Evolutionary conservation across 305 asterid species (phyloP), one percentile per base, ranked within the genome.

Genomic region (Fraxinus floribunda): DNA sequence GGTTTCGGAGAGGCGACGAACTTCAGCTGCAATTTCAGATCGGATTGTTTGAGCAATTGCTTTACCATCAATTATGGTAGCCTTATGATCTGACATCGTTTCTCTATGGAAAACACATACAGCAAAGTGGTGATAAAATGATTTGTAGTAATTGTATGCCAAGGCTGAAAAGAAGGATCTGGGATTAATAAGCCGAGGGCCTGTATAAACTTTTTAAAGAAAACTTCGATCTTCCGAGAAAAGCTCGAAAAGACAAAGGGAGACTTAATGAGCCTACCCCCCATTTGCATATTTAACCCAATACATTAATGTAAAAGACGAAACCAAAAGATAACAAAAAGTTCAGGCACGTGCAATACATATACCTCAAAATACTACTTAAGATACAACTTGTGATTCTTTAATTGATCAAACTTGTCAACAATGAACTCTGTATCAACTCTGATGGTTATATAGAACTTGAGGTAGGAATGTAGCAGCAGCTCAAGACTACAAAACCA

Each of bases 1-100:
- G 46, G 89, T 90, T 80, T 91, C 84, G 20, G 94, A 91, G 78
- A 94, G 97, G 34, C 84, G 90, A 78, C 89, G 90, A 80, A 92
- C 93, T 84, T 92, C 97, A 7, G 84, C 80, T 76, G 97, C 91
- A 78, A 94, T 91, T 81, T 95, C 98, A 39, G 93, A 94, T 88
- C 97, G 92, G 87, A 95, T 93, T 35, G 97, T 88, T 74, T 92
- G 93, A 80, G 99, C 97, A 32, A 94, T 82, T 26, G 91, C 92
- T 83, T 95, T 95, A 82, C 99, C 99, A 55, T 95, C 93, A 88
- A 95, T 95, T 75, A 95, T 68, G 83, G 89, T 85, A 68, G 98
- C 95, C 81, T 84, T 85, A 46, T 88, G 93, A 83, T 91, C 92
- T 80, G 95, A 84, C 87, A 89, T 87, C 75, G 86, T 82, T 83